phyloP scores from a whole-genome alignment of 305 asterid genomes.

The Plantago coronopus region DNA sequence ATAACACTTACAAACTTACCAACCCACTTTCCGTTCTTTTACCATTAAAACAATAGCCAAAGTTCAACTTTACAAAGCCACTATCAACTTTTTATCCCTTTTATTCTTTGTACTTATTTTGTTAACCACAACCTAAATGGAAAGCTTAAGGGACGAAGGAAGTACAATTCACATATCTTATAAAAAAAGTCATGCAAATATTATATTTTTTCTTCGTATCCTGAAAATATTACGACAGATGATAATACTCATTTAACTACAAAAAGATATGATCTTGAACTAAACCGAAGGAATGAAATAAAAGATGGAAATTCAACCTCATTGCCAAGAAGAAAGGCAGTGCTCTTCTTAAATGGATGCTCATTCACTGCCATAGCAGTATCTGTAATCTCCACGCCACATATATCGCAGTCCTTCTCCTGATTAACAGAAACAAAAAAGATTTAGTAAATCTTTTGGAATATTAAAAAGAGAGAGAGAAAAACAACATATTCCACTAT shows the following conservation, averaged over 20 bases:
- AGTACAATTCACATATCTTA: too few relatives aligned
- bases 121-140: too few relatives aligned
- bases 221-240: not conserved
- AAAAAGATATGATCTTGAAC: not conserved
- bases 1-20: too few relatives aligned
- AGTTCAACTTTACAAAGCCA: too few relatives aligned
- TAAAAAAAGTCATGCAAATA: too few relatives aligned
- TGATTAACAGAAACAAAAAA: slow-evolving; percentile 27
- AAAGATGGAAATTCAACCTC: slow-evolving; percentile 48
- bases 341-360: slow-evolving; percentile 82
- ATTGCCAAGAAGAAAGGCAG: slow-evolving; percentile 88
- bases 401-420: slow-evolving; percentile 84
- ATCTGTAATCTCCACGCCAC: slow-evolving; percentile 92
- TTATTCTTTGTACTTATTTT: too few relatives aligned
- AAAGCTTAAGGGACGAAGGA: too few relatives aligned
- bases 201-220: not conserved
- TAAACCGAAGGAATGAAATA: slow-evolving; percentile 10
- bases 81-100: too few relatives aligned
- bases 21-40: too few relatives aligned
- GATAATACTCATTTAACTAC: too few relatives aligned
- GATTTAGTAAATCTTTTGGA: not conserved
- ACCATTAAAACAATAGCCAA: too few relatives aligned
- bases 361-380: slow-evolving; percentile 56
- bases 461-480: not conserved
- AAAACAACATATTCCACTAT: not conserved